phyloP scores from a whole-genome alignment of 2,329 filamentous ascomycete species.

The Penicillium hesseltinei region DNA sequence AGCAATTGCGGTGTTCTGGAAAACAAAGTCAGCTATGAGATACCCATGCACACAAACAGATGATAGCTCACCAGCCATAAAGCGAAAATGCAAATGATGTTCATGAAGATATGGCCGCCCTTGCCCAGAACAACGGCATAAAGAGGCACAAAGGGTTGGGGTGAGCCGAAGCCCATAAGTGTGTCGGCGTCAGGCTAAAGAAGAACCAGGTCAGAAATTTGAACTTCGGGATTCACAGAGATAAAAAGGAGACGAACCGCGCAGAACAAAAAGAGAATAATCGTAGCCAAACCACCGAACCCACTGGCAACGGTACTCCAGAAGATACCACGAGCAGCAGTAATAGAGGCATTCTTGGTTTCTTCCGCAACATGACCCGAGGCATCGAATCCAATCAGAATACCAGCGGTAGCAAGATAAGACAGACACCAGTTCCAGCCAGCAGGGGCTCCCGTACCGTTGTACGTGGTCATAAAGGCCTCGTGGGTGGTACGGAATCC shows the following conservation, averaged over 20 bases:
- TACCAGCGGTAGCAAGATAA: slow-evolving; percentile 60
- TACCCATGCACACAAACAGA: not conserved
- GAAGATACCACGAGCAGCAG: slow-evolving; percentile 60
- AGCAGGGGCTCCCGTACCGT: slow-evolving; percentile 54
- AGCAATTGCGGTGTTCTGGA: slow-evolving; percentile 58
- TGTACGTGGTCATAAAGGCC: slow-evolving; percentile 61
- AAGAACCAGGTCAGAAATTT: slow-evolving; percentile 4
- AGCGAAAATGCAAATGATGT: slow-evolving; percentile 47
- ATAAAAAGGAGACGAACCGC: slow-evolving; percentile 25
- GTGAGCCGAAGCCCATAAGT: slow-evolving; percentile 54
- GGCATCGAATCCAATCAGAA: slow-evolving; percentile 61
- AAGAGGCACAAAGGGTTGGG: slow-evolving; percentile 59
- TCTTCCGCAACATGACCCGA: slow-evolving; percentile 62
- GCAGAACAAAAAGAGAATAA: slow-evolving; percentile 61
- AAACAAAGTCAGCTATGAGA: not conserved
- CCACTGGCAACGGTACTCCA: slow-evolving; percentile 59
- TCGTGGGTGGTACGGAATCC: slow-evolving; percentile 60
- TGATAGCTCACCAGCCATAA: slow-evolving; percentile 22
- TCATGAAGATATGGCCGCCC: slow-evolving; percentile 61
- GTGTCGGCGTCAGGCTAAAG: slow-evolving; percentile 52
- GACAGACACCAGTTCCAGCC: slow-evolving; percentile 65
- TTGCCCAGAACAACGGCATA: slow-evolving; percentile 58
- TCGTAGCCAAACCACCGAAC: slow-evolving; percentile 54
- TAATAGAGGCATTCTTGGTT: slow-evolving; percentile 57
- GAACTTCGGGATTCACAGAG: too few relatives aligned